Conservation (phyloP, 495 filamentous ascomycete species). For the Tetracladium marchalianum region DNA sequence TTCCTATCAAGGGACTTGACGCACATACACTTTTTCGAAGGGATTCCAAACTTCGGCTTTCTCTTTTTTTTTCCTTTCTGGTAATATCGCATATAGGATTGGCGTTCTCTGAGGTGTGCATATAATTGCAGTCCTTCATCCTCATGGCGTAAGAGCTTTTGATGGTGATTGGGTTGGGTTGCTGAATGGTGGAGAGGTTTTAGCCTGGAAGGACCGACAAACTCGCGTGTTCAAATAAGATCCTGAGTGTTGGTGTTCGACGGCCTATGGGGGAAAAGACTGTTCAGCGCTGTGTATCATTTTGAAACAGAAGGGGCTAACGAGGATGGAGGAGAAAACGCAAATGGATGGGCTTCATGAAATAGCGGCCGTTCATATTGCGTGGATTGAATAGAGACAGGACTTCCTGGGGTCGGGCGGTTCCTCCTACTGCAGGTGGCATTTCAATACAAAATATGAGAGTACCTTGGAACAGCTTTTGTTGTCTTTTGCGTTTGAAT, state of each 20-base stretch:
- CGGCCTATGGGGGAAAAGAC: not conserved
- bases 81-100: slow-evolving; percentile 22
- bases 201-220: no score
- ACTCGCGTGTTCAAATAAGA: no score
- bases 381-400: slow-evolving; percentile 12
- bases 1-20: slow-evolving; percentile 11
- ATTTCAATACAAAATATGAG: slow-evolving; percentile 20
- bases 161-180: no score
- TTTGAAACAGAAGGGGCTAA: slow-evolving; percentile 3
- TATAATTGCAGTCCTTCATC: slow-evolving; percentile 15
- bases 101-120: slow-evolving; percentile 16
- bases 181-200: no score
- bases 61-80: slow-evolving; percentile 17
- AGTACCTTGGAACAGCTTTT: slow-evolving; percentile 10
- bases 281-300: slow-evolving; percentile 18
- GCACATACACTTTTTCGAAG: slow-evolving; percentile 17
- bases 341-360: no score
- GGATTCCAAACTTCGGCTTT: slow-evolving; percentile 8
- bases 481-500: not conserved
- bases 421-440: slow-evolving; percentile 5
- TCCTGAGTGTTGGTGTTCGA: no score
- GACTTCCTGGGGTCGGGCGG: not conserved
- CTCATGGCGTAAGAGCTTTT: no score
- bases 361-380: not conserved
- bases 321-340: not conserved